A percentile compares a stretch with the other conserved stretches of the same genome.
Conservation (phyloP, 345 rosid species). For the Syzygium oleosum region DNA sequence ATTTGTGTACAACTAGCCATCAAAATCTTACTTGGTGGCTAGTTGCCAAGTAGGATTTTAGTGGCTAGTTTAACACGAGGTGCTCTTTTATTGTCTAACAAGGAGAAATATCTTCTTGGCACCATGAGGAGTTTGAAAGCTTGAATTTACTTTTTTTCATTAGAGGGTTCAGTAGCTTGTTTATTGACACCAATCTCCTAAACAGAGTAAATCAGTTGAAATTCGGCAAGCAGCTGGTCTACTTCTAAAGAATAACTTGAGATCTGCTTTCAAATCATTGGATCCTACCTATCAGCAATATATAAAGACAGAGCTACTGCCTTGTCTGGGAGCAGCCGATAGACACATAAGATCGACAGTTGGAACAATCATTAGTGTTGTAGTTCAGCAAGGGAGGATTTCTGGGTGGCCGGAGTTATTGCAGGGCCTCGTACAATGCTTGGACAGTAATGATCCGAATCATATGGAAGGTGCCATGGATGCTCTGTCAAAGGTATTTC, state of each 20-base stretch:
- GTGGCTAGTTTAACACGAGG: background rate
- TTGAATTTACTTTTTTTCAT: background rate
- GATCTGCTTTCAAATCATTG: slow-evolving; percentile 58
- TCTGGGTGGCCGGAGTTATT: slow-evolving; percentile 84
- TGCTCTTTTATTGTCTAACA: background rate
- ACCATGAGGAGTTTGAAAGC: background rate
- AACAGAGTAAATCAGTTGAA: slow-evolving; percentile 77
- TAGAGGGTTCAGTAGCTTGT: background rate
- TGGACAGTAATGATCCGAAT: slow-evolving; percentile 78
- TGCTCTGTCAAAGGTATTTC: slow-evolving; percentile 79
- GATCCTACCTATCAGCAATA: slow-evolving; percentile 49
- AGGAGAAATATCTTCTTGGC: background rate
- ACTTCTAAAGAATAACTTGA: slow-evolving; percentile 82
- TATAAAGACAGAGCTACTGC: slow-evolving; percentile 72
- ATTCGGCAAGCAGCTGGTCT: slow-evolving; percentile 97
- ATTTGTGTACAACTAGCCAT: background rate
- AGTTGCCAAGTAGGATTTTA: background rate
- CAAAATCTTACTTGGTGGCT: background rate
- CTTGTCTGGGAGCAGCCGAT: slow-evolving; percentile 86
- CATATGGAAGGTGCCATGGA: slow-evolving; percentile 99
- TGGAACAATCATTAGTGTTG: slow-evolving; percentile 77
- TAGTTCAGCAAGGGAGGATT: slow-evolving; percentile 67
- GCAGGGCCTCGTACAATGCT: slow-evolving; percentile 69
- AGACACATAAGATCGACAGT: slow-evolving; percentile 83
- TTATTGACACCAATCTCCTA: background rate